Base-by-base conservation (phyloP, 129 eudicot genomes). In the Oenanthe sinensis region DNA sequence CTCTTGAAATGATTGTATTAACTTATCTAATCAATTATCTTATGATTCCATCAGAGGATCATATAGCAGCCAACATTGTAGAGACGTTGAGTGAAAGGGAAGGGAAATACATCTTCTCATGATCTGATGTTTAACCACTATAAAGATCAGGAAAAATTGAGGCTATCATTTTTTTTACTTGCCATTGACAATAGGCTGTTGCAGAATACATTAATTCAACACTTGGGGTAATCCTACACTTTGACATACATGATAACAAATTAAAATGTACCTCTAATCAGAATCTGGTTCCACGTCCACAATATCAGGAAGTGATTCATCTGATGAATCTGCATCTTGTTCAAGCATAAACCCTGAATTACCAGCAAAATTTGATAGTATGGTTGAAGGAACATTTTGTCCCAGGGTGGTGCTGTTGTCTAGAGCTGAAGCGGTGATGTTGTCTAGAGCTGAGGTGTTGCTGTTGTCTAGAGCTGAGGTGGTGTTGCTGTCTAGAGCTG, bases 251-350 rank as follows among this genome's bases (percentile, higher is more conserved):
- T 24, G 45, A 78, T 67, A 67, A 44, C n/a, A 0, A 70, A 28
- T 17, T 63, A 28, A 10, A 10, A 10, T 26, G 63, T 78, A 45
- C 80, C 28, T 79, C 71, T 77, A 91, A 76, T 93, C 98, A 48
- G 98, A 86, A 80, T 93, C 98, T 28, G 97, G 92, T 71, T 93
- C 98, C 45, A 78, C 93, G n/a, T 93, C 98, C 52, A 88, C 89
- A 33, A 93, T 93, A 83, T 93, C 98, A 22, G 98, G 98, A 62
- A 93, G 74, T 52, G 82, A 85, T 58, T 91, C 98, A 76, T 77
- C 72, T 16, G 79, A 52, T 22, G 81, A 84, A 24, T 89, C 91
- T 9, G 77, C 54, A 81, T 82, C 91, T 0, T 74, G 28, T 46
- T 75, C 90, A 71, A 76, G 71, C 81, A 39, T 24, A 16, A 75